phyloP scores from a whole-genome alignment of 192 early-diverging fungal species.

The Rhizoclosmatium globosum region DNA sequence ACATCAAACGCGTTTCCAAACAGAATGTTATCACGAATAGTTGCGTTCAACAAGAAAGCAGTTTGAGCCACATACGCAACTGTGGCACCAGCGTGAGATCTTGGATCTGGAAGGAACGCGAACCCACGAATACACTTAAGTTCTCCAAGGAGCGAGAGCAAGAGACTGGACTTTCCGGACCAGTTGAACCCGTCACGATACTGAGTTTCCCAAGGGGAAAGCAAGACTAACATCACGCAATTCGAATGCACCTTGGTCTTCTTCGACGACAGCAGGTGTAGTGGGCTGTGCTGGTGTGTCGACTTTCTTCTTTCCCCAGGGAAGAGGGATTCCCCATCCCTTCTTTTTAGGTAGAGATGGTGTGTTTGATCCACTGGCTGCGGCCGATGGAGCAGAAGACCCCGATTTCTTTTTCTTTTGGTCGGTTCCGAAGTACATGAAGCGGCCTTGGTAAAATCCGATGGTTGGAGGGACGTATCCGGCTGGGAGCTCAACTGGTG shows the following conservation, averaged over 20 bases:
- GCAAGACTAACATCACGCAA: conserved; percentile 38
- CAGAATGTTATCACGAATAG: conserved; percentile 72
- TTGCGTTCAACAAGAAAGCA: conserved; percentile 60
- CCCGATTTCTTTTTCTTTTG: neutral
- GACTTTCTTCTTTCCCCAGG: conserved; percentile 1
- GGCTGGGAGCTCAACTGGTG: neutral
- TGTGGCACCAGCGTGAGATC: conserved; percentile 23
- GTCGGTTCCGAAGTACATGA: conserved; percentile 36
- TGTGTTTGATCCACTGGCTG: neutral
- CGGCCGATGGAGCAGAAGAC: neutral
- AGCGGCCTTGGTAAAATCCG: conserved; percentile 34
- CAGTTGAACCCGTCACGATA: conserved; percentile 47
- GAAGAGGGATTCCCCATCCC: neutral
- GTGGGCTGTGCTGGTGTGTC: neutral
- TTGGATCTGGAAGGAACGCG: conserved; percentile 41
- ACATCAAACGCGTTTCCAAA: conserved; percentile 79
- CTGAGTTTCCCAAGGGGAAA: conserved; percentile 43
- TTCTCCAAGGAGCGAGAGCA: conserved; percentile 62
- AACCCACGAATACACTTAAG: conserved; percentile 58
- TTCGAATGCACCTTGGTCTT: conserved; percentile 30
- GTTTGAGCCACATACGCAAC: conserved; percentile 83
- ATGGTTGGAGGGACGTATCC: neutral
- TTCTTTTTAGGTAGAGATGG: neutral
- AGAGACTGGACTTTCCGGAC: conserved; percentile 47
- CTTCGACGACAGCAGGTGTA: neutral